Percentiles rank a stretch among this genome's conserved stretches.
These are phyloP conservation scores for Scutellaria galericulata DNA, from an alignment of 257 asterid genomes.

Conservation along the genomic window DNA sequence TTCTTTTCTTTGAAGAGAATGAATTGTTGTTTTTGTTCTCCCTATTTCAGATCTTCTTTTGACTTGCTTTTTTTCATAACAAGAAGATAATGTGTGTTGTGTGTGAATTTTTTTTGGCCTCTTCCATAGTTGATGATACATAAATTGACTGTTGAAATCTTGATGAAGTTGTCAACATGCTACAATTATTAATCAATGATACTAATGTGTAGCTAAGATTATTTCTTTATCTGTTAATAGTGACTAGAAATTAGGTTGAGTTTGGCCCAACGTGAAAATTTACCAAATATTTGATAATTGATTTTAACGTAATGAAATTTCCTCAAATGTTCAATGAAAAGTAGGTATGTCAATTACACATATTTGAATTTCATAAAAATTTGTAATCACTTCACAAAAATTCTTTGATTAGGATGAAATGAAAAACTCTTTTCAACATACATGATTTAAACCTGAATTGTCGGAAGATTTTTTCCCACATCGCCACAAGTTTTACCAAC, in stretches of 20 bases:
- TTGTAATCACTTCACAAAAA: too few species aligned
- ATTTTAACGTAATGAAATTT: too few species aligned
- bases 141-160: not conserved
- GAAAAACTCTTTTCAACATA: too few species aligned
- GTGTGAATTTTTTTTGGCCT: constrained; percentile 23
- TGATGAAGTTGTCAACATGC: constrained; percentile 21
- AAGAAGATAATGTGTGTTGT: not conserved
- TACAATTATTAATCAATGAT: constrained; percentile 17
- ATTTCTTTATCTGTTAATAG: not conserved
- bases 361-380: too few species aligned
- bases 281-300: not conserved
- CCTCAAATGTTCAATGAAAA: too few species aligned
- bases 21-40: constrained; percentile 38
- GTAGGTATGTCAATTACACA: too few species aligned
- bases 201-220: not conserved
- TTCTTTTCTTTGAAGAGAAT: constrained; percentile 35
- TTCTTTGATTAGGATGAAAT: too few species aligned
- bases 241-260: constrained; percentile 19
- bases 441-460: too few species aligned
- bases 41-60: constrained; percentile 34
- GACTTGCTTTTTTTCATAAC: constrained; percentile 30
- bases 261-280: constrained; percentile 15
- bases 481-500: too few species aligned
- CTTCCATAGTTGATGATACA: not conserved
- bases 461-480: too few species aligned